Evolutionary conservation across 306 rosid genomes (phyloP).

Genomic region (Abrus precatorius): DNA sequence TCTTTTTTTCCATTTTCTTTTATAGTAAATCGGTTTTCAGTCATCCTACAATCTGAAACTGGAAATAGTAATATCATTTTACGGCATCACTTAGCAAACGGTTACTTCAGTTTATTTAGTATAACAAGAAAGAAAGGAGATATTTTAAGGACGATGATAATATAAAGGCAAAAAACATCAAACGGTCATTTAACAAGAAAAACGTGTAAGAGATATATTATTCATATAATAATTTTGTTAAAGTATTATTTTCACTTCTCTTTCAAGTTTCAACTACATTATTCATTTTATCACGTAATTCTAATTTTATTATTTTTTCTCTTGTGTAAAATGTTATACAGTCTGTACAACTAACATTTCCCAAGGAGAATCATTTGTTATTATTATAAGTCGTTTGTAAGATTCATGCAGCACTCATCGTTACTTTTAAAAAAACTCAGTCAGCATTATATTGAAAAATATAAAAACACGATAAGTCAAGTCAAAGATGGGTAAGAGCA

Average conservation of each 20-base stretch:
- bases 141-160: not conserved
- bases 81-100: not conserved
- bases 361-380: no score
- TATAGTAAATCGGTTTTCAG: not conserved
- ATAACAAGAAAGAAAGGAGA: not conserved
- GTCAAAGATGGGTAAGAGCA: no score
- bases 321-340: no score
- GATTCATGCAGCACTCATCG: not conserved
- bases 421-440: not conserved
- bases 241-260: no score
- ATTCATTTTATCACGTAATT: no score
- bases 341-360: no score
- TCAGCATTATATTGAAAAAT: not conserved
- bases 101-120: not conserved
- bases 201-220: no score
- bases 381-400: no score
- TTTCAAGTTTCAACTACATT: no score
- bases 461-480: not conserved
- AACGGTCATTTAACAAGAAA: not conserved
- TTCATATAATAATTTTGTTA: no score
- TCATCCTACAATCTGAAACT: constrained; percentile 9
- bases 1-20: not conserved
- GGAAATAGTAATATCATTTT: not conserved
- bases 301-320: no score
- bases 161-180: not conserved